Conservation (phyloP, 176 grass and related monocot species). For the Pontederia crassipes region DNA sequence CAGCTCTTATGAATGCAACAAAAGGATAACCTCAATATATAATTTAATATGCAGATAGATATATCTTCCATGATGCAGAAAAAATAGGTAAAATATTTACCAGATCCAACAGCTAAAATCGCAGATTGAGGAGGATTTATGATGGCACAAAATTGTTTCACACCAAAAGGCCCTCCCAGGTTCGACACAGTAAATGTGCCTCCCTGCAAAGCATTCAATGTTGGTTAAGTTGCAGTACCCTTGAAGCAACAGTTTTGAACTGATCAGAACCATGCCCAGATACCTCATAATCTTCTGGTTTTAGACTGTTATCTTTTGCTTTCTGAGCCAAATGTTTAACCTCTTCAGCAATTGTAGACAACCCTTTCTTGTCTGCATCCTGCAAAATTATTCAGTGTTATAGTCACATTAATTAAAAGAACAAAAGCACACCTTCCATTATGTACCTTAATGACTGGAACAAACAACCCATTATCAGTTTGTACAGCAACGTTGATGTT, state of each 20-base stretch:
- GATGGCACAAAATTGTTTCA: slow-evolving; percentile 95
- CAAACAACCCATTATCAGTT: slow-evolving; percentile 92
- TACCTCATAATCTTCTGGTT: slow-evolving; percentile 91
- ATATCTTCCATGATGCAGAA: not conserved
- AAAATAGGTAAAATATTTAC: slow-evolving; percentile 21
- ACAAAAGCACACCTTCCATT: not conserved
- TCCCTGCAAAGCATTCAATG: slow-evolving; percentile 39
- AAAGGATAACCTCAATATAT: too few relatives aligned
- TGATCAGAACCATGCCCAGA: slow-evolving; percentile 4
- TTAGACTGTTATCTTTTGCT: slow-evolving; percentile 79
- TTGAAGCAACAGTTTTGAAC: not conserved
- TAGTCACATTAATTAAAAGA: not conserved
- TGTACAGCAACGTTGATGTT: slow-evolving; percentile 96
- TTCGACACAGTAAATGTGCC: slow-evolving; percentile 91
- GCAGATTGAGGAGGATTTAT: slow-evolving; percentile 92
- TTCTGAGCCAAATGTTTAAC: slow-evolving; percentile 81
- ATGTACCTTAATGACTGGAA: slow-evolving; percentile 79
- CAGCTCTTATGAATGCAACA: too few relatives aligned
- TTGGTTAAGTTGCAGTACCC: not conserved
- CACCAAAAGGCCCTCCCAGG: slow-evolving; percentile 86
- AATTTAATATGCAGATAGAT: not conserved
- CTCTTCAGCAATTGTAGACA: slow-evolving; percentile 75
- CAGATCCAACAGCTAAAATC: slow-evolving; percentile 92
- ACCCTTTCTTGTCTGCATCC: slow-evolving; percentile 95
- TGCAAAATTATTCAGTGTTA: slow-evolving; percentile 19